Evolutionary conservation across 805 yeast genomes (phyloP).

Genomic region (Spathaspora hagerdaliae): DNA sequence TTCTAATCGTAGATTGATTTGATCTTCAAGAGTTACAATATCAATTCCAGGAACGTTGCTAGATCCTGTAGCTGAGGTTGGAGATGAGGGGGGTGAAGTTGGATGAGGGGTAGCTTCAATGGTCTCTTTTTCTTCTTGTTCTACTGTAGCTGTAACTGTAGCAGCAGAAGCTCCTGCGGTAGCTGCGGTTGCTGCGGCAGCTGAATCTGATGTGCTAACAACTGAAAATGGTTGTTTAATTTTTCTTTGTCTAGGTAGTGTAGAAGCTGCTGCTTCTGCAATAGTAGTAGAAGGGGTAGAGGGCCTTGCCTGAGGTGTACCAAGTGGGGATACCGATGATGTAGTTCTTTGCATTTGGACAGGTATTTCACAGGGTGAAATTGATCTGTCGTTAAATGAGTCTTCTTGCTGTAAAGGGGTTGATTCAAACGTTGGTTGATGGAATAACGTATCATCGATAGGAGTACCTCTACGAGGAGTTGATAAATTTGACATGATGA

Average conservation of each 20-base stretch:
- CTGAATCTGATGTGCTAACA: background rate
- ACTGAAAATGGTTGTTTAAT: background rate
- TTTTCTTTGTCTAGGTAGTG: background rate
- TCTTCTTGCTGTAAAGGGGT: background rate
- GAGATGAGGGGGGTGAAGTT: background rate
- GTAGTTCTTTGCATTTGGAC: background rate
- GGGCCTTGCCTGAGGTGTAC: background rate
- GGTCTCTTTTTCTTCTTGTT: background rate
- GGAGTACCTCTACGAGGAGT: background rate
- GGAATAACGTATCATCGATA: background rate
- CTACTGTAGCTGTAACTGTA: background rate
- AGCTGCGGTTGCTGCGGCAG: background rate
- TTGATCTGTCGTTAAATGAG: background rate
- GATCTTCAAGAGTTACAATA: slow-evolving; percentile 31
- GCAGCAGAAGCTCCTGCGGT: background rate
- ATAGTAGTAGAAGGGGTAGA: too few species aligned
- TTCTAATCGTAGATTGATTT: slow-evolving; percentile 56
- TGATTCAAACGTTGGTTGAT: background rate
- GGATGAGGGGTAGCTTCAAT: background rate
- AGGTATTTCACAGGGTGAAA: slow-evolving; percentile 2
- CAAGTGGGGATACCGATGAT: background rate
- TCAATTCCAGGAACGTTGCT: background rate
- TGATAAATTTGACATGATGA: background rate
- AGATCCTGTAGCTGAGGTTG: background rate
- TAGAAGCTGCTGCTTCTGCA: background rate